Evolutionary conservation across 495 filamentous ascomycete genomes (phyloP).

Genomic region (Usnea hakonensis): DNA sequence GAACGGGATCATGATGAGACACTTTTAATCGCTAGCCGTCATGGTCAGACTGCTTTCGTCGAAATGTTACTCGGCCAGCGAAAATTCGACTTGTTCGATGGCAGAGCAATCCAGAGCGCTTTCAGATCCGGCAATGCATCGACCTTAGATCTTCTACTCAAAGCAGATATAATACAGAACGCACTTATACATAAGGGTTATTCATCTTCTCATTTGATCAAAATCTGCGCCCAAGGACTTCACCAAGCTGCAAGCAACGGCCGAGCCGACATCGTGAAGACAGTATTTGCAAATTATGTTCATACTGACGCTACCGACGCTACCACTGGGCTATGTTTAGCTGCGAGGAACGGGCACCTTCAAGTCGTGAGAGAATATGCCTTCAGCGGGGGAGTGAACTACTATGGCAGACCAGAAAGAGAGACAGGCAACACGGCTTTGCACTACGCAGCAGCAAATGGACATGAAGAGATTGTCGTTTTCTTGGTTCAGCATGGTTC

Average conservation of each 20-base stretch:
- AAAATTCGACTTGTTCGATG: neutral
- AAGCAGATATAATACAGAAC: neutral
- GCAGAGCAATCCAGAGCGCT: neutral
- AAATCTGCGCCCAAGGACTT: neutral
- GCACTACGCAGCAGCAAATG: neutral
- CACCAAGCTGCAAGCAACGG: slow-evolving; percentile 7
- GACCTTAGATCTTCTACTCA: neutral
- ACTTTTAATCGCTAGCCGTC: slow-evolving; percentile 8
- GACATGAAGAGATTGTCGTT: neutral
- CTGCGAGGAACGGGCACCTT: neutral
- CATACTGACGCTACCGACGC: neutral
- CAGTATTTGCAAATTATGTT: neutral
- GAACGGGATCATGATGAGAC: slow-evolving; percentile 11
- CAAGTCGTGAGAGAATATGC: neutral
- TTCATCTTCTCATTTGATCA: neutral
- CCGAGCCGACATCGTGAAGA: neutral
- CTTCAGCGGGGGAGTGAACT: neutral
- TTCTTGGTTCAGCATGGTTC: neutral
- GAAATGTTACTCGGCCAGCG: neutral
- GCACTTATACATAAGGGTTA: too few species aligned
- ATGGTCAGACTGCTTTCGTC: slow-evolving; percentile 7
- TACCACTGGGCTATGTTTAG: neutral
- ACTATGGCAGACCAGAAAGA: neutral
- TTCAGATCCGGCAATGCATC: neutral
- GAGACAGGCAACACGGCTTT: neutral